phyloP scores from a whole-genome alignment of 805 yeast species.

The Pichia californica region DNA sequence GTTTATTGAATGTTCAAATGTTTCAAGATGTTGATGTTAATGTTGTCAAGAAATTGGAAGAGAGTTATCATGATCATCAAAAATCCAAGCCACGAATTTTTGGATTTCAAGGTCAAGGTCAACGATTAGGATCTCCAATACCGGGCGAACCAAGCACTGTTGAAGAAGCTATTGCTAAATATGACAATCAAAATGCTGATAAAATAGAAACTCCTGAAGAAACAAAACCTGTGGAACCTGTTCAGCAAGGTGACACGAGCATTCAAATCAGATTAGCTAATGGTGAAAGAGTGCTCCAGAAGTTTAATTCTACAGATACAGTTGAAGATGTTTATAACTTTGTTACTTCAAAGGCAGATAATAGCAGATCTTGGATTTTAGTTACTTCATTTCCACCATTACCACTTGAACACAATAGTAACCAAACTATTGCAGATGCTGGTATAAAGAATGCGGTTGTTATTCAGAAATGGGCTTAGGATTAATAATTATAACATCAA shows the following conservation, averaged over 20 bases:
- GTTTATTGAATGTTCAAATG: constrained; percentile 70
- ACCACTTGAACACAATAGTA: constrained; percentile 55
- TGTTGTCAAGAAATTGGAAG: constrained; percentile 75
- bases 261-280: constrained; percentile 81
- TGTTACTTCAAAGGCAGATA: constrained; percentile 44
- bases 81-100: constrained; percentile 37
- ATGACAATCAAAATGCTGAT: constrained; percentile 1
- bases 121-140: constrained; percentile 82
- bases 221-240: constrained; percentile 1
- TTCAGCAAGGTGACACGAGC: constrained; percentile 41
- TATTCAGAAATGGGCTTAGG: constrained; percentile 72
- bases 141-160: constrained; percentile 51
- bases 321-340: constrained; percentile 63
- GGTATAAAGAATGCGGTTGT: constrained; percentile 79
- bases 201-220: constrained; percentile 8
- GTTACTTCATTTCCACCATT: constrained; percentile 80
- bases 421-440: constrained; percentile 60
- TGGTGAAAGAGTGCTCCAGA: constrained; percentile 63
- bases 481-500: no score
- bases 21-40: constrained; percentile 93
- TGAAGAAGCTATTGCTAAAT: constrained; percentile 6
- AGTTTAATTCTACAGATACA: constrained; percentile 58
- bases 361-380: constrained; percentile 50
- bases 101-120: constrained; percentile 76
- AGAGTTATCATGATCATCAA: constrained; percentile 58